Evolutionary conservation across 176 grass and related monocot species (phyloP), one percentile per base, ranked within the genome.

Genomic region (Ananas comosus): DNA sequence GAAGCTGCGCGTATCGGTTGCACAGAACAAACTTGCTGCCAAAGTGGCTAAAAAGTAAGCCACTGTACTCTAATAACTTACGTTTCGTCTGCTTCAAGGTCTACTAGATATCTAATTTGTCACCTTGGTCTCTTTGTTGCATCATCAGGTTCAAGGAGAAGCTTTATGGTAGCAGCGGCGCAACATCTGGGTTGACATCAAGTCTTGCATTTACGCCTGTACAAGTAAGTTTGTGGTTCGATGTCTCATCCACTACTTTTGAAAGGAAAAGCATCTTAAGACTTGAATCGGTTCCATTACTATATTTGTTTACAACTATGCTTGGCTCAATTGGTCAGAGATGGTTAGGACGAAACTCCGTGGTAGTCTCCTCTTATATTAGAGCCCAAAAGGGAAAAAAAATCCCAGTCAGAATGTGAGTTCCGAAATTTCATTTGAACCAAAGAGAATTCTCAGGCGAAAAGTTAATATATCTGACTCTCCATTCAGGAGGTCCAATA

Each of bases 181-280:
- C 86, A 12, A 96, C 83, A 64, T 89, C 92, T 66, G 92, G 92
- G 70, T 68, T 96, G 67, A 91, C 92, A 14, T 91, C 92, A 66
- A 96, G 88, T 85, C 85, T 91, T 28, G 92, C 92, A 51, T 96
- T 89, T 74, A 96, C 92, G 65, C 88, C 92, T 71, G 88, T 96
- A 64, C 92, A 96, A 76, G 92, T 96, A 65, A 86, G 81, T 28
- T 69, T 12, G 54, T 84, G 50, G 47, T 50, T 57, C 6, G 33
- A 42, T 57, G 53, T 57, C n/a, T 57, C 53, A 57, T 16, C 2
- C 13, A 57, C 1, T 57, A 57, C 53, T 16, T 57, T 57, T n/a
- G 33, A 42, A 42, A 42, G 33, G 33, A 42, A 42, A 42, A 42
- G 33, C 33, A 42, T 42, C 33, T 42, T 42, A 42, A 42, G 33